Percentiles rank a stretch among this genome's conserved stretches.
These are phyloP conservation scores for Nicotiana otophora DNA, from an alignment of 257 asterid species.

Conservation along the genomic window DNA sequence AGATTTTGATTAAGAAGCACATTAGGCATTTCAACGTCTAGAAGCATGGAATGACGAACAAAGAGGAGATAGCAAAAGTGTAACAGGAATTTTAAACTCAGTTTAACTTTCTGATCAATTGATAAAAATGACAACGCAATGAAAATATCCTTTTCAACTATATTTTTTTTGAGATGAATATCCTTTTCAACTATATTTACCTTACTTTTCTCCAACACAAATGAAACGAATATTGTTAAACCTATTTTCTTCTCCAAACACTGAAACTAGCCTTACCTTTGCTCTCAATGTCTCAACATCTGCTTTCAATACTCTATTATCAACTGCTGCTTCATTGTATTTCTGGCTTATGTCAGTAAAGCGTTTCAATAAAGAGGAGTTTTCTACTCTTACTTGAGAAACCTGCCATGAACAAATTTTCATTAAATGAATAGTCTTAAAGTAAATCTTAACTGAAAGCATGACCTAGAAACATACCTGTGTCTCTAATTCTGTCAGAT, in stretches of 20 bases:
- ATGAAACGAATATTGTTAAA: not conserved
- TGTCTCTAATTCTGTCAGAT: constrained; percentile 89
- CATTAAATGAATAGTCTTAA: not conserved
- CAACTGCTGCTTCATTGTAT: constrained; percentile 69
- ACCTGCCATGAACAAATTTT: constrained; percentile 43
- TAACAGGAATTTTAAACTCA: constrained; percentile 2
- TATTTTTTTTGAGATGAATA: not conserved
- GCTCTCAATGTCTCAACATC: constrained; percentile 73
- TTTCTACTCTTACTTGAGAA: constrained; percentile 67
- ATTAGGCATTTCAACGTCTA: not conserved
- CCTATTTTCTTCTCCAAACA: not conserved
- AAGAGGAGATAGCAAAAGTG: not conserved
- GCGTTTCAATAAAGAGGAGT: constrained; percentile 62
- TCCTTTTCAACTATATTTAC: not conserved
- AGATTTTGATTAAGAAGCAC: constrained; percentile 2
- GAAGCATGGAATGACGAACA: not conserved
- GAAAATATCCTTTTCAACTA: not conserved
- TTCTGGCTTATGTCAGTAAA: constrained; percentile 60
- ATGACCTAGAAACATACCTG: constrained; percentile 38
- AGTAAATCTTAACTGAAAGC: constrained; percentile 3
- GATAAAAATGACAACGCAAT: not conserved
- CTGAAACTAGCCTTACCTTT: constrained; percentile 31
- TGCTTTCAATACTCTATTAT: constrained; percentile 71
- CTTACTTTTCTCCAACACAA: not conserved
- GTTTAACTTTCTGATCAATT: not conserved